A percentile compares a stretch with the other conserved stretches of the same genome.
Evolutionary conservation across 768 basidiomycete genomes (phyloP).

Genomic region (Russula compacta): DNA sequence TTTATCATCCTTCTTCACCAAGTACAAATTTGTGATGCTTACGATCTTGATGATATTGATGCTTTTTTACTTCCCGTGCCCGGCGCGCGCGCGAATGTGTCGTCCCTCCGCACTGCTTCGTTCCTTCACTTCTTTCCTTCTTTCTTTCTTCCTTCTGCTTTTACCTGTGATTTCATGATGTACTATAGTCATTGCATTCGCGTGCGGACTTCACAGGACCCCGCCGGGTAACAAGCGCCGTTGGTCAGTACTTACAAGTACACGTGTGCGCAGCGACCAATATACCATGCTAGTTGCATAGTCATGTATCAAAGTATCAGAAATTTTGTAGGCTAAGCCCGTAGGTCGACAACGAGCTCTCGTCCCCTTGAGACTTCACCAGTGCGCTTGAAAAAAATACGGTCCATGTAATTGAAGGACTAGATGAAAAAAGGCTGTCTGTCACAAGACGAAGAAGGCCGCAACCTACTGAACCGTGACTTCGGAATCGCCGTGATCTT

Average conservation of each 20-base stretch:
- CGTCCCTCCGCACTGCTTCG: neutral
- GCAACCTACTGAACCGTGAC: neutral
- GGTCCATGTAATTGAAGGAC: too few relatives aligned
- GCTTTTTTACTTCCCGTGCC: conserved; percentile 10
- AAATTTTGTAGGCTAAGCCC: neutral
- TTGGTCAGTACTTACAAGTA: neutral
- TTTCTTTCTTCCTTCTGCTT: neutral
- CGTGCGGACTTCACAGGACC: conserved; percentile 6
- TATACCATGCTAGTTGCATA: conserved; percentile 10
- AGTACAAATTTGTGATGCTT: conserved; percentile 6
- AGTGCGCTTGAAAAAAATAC: neutral
- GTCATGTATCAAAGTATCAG: neutral
- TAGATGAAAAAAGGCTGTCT: too few relatives aligned
- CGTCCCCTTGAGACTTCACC: neutral
- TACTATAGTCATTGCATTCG: conserved; percentile 18
- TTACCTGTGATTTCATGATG: conserved; percentile 9
- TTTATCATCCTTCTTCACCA: neutral
- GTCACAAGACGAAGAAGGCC: neutral
- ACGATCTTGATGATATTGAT: conserved; percentile 18
- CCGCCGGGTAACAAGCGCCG: neutral
- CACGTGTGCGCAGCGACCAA: conserved; percentile 5
- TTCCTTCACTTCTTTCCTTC: neutral
- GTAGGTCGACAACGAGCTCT: neutral
- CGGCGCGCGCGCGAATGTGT: conserved; percentile 6
- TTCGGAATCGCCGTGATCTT: too few relatives aligned